These are phyloP conservation scores for Boeremia exigua DNA, from an alignment of 2,329 filamentous ascomycete genomes.

Conservation along the genomic window DNA sequence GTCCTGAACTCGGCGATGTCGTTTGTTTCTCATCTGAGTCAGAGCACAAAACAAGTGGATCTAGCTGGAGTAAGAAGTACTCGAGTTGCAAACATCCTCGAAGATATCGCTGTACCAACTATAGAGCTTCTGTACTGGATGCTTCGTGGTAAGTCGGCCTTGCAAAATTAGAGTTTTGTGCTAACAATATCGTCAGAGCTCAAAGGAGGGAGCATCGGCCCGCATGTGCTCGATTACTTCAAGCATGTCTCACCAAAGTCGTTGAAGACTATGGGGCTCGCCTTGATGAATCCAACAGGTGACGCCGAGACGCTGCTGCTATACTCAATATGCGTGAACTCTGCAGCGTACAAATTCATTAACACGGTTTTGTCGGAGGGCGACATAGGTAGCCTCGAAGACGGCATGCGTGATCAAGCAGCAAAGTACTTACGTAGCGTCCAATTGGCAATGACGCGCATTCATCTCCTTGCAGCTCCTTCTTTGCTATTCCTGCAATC, in stretches of 20 bases:
- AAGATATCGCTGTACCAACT: constrained; percentile 16
- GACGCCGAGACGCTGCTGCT: constrained; percentile 24
- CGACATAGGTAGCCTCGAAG: constrained; percentile 15
- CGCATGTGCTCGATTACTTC: constrained; percentile 28
- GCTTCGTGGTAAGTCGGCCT: constrained; percentile 19
- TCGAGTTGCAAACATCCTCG: constrained; percentile 15
- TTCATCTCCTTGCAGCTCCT: constrained; percentile 22
- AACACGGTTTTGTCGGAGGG: constrained; percentile 20
- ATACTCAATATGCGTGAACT: constrained; percentile 32
- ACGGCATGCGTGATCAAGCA: constrained; percentile 15
- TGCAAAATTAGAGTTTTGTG: not conserved
- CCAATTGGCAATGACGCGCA: constrained; percentile 25
- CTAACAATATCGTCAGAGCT: constrained; percentile 13
- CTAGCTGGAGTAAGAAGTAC: not conserved
- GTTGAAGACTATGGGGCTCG: constrained; percentile 25
- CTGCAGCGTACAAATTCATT: constrained; percentile 27
- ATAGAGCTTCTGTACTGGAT: constrained; percentile 28
- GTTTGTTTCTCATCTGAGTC: constrained; percentile 23
- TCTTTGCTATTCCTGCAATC: constrained; percentile 26
- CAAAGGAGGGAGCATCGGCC: constrained; percentile 22
- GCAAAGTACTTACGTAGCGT: constrained; percentile 21
- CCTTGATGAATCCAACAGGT: constrained; percentile 21
- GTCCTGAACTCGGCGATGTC: constrained; percentile 26
- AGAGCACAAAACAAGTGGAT: constrained; percentile 1
- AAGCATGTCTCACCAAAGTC: constrained; percentile 29